A percentile compares a stretch with the other conserved stretches of the same genome.
These are phyloP conservation scores for Pugionium dolabratum DNA, from an alignment of 345 rosid genomes.

Conservation along the genomic window DNA sequence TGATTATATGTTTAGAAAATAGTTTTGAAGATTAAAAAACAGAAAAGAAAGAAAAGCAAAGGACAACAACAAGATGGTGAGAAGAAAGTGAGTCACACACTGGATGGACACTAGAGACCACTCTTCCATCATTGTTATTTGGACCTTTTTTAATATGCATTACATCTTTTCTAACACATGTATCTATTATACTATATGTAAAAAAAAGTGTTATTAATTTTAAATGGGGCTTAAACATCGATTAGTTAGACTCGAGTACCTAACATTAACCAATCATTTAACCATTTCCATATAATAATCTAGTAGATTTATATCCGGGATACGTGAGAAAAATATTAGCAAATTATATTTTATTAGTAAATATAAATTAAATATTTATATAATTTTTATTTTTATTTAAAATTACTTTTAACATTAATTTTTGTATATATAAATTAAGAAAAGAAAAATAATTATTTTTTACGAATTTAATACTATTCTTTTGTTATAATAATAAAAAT, in stretches of 20 bases:
- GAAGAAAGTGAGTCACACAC: constrained; percentile 25
- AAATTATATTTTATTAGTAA: too few species aligned
- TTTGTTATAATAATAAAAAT: too few species aligned
- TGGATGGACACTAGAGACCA: constrained; percentile 35
- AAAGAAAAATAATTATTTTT: not conserved
- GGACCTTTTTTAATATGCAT: constrained; percentile 27
- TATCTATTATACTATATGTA: not conserved
- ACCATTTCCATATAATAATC: not conserved
- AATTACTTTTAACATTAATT: too few species aligned
- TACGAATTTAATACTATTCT: not conserved
- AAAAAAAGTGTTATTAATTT: constrained; percentile 4
- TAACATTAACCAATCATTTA: constrained; percentile 22
- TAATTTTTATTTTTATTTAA: too few species aligned
- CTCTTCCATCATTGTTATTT: constrained; percentile 35
- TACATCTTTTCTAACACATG: constrained; percentile 10
- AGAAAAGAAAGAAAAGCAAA: constrained; percentile 32
- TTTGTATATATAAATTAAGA: too few species aligned
- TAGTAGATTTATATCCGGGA: too few species aligned
- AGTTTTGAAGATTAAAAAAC: constrained; percentile 6
- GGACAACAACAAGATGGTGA: constrained; percentile 30
- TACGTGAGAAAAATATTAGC: too few species aligned
- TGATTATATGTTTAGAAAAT: not conserved
- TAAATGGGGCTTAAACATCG: constrained; percentile 11
- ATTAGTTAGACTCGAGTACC: constrained; percentile 5
- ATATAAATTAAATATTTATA: too few species aligned